Evolutionary conservation across 305 asterid species (phyloP), one percentile per base, ranked within the genome.

Genomic region (Rubia tinctorum): DNA sequence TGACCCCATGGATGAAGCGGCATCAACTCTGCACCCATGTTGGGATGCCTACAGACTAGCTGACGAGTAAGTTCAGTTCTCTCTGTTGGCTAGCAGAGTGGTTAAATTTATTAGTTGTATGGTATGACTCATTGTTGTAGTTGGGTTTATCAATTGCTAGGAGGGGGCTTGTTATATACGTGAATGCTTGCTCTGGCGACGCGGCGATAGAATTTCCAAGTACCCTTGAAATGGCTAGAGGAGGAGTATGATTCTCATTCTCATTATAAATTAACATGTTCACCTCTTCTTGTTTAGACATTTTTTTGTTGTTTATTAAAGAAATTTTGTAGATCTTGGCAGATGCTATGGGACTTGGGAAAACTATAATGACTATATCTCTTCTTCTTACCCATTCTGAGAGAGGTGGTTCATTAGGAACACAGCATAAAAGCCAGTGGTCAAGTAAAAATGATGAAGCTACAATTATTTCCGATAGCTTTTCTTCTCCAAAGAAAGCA

Each of bases 271-370:
- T 80, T 69, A 49, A 67, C 23, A 65, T 53, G 68, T 47, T 25
- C 66, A 61, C 72, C 56, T 71, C 77, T 14, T 63, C 66, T 78
- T 56, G 77, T 53, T 64, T 59, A 66, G 65, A 58, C 67, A 42
- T 70, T 69, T 68, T 76, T 42, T 68, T 71, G 59, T 68, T 27
- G 42, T 69, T 84, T 81, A 76, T 76, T 39, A 69, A 77, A 82
- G 70, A 76, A 78, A 63, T 53, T 59, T 75, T 88, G 81, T 77
- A 95, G 99, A 95, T 95, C 81, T 83, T 92, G 88, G 99, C 99
- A 85, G 99, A 95, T 86, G 79, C 97, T 60, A 95, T 95, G 99
- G 99, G 99, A 81, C 97, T 95, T 69, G 99, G 99, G 80, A 95
- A 95, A 87, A 95, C 99, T 71, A 86, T 95, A 77, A 95, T 95